Percentiles rank a stretch among this genome's conserved stretches.
These are phyloP conservation scores for Wickerhamiella brachini DNA, from an alignment of 805 yeast species.

Conservation along the genomic window DNA sequence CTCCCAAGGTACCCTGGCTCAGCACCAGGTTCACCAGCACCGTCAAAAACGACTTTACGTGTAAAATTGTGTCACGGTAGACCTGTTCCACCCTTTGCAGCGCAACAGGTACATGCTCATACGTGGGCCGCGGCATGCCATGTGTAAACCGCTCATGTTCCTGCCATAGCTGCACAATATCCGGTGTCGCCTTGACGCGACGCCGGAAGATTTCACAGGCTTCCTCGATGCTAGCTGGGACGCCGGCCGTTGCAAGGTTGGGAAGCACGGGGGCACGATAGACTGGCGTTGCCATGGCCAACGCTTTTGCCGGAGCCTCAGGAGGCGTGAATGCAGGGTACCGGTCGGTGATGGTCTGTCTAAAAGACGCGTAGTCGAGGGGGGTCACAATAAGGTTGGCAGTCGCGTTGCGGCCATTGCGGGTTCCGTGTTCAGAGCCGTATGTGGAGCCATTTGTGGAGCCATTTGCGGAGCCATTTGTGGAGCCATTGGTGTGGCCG, in stretches of 20 bases:
- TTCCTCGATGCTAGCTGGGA: constrained; percentile 67
- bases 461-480: constrained; percentile 26
- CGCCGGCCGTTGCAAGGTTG: constrained; percentile 19
- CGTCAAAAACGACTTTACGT: constrained; percentile 48
- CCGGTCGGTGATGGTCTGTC: constrained; percentile 58
- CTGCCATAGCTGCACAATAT: constrained; percentile 55
- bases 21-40: constrained; percentile 54
- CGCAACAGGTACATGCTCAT: constrained; percentile 26
- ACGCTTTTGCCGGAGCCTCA: constrained; percentile 37
- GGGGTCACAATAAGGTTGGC: constrained; percentile 27
- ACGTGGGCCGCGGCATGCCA: neutral
- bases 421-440: neutral
- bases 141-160: constrained; percentile 46
- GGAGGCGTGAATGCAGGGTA: constrained; percentile 60
- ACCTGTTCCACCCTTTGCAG: constrained; percentile 46
- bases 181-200: constrained; percentile 51
- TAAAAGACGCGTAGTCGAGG: constrained; percentile 67
- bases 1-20: constrained; percentile 23
- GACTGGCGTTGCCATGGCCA: constrained; percentile 42
- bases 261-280: constrained; percentile 26
- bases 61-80: constrained; percentile 39
- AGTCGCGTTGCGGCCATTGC: neutral
- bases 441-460: constrained; percentile 6
- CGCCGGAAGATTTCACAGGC: constrained; percentile 56
- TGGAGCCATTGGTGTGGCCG: no score